phyloP scores from a whole-genome alignment of 805 yeast genomes.

The Kodamaea kakaduensis region DNA sequence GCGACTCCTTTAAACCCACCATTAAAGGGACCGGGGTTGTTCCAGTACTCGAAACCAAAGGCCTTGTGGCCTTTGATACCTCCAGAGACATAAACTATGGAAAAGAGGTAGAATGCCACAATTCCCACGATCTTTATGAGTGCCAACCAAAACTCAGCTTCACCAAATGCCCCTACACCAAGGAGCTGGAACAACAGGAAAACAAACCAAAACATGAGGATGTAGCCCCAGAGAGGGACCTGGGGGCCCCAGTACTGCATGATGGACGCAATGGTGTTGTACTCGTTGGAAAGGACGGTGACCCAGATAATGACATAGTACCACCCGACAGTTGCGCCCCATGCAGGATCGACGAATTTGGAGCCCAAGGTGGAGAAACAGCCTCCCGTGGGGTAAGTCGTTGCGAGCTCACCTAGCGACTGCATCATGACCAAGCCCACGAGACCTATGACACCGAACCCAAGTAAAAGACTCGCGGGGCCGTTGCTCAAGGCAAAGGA shows the following conservation, averaged over 20 bases:
- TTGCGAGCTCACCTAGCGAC: constrained; percentile 53
- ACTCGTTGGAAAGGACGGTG: constrained; percentile 52
- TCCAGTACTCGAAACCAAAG: constrained; percentile 43
- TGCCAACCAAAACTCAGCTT: constrained; percentile 52
- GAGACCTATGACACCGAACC: constrained; percentile 51
- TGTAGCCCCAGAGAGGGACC: constrained; percentile 56
- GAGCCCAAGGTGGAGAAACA: constrained; percentile 52
- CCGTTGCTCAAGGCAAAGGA: constrained; percentile 47
- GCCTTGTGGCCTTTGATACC: constrained; percentile 36
- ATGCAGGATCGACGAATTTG: constrained; percentile 49
- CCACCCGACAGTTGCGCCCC: constrained; percentile 55
- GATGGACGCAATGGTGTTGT: constrained; percentile 49
- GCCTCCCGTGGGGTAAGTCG: constrained; percentile 48
- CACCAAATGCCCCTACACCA: constrained; percentile 54
- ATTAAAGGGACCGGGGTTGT: constrained; percentile 40
- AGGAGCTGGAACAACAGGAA: constrained; percentile 49
- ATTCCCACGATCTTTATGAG: constrained; percentile 45
- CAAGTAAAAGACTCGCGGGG: constrained; percentile 50
- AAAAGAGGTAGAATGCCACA: constrained; percentile 47
- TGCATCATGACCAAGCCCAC: constrained; percentile 54
- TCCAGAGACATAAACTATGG: constrained; percentile 45
- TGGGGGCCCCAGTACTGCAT: constrained; percentile 47
- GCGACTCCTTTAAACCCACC: constrained; percentile 54
- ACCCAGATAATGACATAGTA: constrained; percentile 54
- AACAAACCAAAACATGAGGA: constrained; percentile 48